These are phyloP conservation scores for Orbilia javanica DNA, from an alignment of 2,329 filamentous ascomycete species.

Conservation along the genomic window DNA sequence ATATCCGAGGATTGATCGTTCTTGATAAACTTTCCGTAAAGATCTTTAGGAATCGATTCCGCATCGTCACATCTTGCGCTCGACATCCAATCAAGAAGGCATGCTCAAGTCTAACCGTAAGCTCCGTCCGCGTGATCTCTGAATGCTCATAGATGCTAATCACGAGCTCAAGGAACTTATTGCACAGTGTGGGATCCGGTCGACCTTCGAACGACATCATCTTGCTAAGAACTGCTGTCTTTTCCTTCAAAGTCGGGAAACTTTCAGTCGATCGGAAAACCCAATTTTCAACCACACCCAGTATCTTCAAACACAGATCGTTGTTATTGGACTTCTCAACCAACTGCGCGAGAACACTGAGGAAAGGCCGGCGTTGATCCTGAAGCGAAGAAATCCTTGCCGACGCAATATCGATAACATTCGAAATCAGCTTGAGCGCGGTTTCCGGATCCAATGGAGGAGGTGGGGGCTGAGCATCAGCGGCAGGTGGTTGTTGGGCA, in stretches of 20 bases:
- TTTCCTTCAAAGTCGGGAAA: slow-evolving; percentile 97
- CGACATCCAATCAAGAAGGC: slow-evolving; percentile 96
- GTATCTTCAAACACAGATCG: slow-evolving; percentile 87
- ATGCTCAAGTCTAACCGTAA: slow-evolving; percentile 97
- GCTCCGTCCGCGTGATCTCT: slow-evolving; percentile 91
- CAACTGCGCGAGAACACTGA: slow-evolving; percentile 92
- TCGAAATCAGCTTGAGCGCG: slow-evolving; percentile 91
- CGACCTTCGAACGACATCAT: slow-evolving; percentile 96
- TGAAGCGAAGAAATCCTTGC: slow-evolving; percentile 91
- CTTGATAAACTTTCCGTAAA: slow-evolving; percentile 96
- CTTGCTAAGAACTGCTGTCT: slow-evolving; percentile 98
- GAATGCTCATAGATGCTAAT: slow-evolving; percentile 98
- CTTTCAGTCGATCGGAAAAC: slow-evolving; percentile 95
- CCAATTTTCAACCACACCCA: slow-evolving; percentile 95
- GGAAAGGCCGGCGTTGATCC: slow-evolving; percentile 89
- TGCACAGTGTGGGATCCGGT: slow-evolving; percentile 83
- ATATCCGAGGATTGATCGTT: slow-evolving; percentile 86
- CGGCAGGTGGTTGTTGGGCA: slow-evolving; percentile 64
- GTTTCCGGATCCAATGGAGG: slow-evolving; percentile 82
- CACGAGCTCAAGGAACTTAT: slow-evolving; percentile 93
- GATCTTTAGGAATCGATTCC: slow-evolving; percentile 94
- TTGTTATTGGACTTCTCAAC: slow-evolving; percentile 94
- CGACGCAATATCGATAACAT: slow-evolving; percentile 92
- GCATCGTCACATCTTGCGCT: slow-evolving; percentile 94
- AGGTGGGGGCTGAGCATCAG: slow-evolving; percentile 71